Base-by-base conservation (phyloP, 257 asterid genomes). In the Solanum dulcamara region DNA sequence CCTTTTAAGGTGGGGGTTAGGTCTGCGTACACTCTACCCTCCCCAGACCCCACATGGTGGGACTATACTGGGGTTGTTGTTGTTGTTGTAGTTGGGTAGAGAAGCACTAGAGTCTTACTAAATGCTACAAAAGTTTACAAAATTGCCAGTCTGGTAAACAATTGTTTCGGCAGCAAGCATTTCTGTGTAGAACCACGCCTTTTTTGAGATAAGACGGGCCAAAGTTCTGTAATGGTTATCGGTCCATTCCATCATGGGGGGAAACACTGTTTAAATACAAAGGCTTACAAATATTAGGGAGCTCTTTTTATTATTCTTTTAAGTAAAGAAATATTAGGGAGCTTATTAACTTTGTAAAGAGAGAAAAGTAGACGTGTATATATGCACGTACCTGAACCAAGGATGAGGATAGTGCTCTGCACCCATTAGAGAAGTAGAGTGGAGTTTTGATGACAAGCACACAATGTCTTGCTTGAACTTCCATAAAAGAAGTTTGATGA, bases 81-180 rank as follows among this genome's bases (percentile, higher is more conserved):
- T n/a, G n/a, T n/a, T n/a, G n/a, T 42, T 42, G 42, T 42, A 42
- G 24, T 74, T 74, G 82, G 6, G 35, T 42, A 15, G 8, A 24
- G 55, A 77, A 77, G 82, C 40, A 77, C 60, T 26, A 46, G 60
- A 44, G 40, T 44, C 62, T 77, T 51, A 40, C 44, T 51, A 64
- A 80, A 42, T 83, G 74, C 17, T 9, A 80, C 66, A 28, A 38
- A 86, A 84, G 46, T 81, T 81, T 94, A 96, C 98, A 98, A 95
- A 89, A 88, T 95, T 85, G 81, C 94, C 99, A 87, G 90, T 89
- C 90, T 96, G 99, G 89, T 83, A 88, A 8, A 95, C 95, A 86
- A 93, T 94, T 85, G 98, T 96, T 87, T 95, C 97, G n/a, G 98
- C 99, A 87, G 98, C 97, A 90, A 95, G 88, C 98, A 96, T 96